phyloP scores from a whole-genome alignment of 1,284 basidiomycete species.

The Schizophyllum amplum region DNA sequence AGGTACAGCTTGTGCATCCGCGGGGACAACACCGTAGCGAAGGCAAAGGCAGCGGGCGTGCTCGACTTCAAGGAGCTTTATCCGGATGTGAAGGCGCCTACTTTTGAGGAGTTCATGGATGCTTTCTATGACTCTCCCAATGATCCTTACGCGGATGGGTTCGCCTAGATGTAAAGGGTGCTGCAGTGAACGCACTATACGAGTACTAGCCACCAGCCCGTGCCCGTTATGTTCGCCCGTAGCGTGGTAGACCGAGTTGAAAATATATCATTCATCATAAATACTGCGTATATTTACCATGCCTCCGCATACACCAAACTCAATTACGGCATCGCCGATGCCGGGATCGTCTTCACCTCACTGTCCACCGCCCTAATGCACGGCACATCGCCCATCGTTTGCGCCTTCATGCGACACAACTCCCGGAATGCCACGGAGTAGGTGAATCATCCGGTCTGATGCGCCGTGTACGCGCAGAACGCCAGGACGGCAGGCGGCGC shows the following conservation, averaged over 20 bases:
- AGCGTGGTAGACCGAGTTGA: too few species aligned
- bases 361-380: conserved; percentile 26
- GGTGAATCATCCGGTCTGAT: not conserved
- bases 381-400: conserved; percentile 25
- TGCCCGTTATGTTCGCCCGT: too few species aligned
- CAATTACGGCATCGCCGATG: conserved; percentile 4
- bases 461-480: not conserved
- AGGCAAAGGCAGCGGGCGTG: conserved; percentile 2
- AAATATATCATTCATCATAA: too few species aligned
- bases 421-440: conserved; percentile 37
- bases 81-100: conserved; percentile 13
- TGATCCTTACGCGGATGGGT: too few species aligned
- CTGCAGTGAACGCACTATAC: too few species aligned
- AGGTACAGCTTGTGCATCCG: conserved; percentile 10
- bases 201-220: too few species aligned
- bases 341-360: conserved; percentile 25
- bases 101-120: conserved; percentile 1
- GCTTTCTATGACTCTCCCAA: too few species aligned
- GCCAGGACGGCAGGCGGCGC: not conserved
- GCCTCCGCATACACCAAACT: not conserved
- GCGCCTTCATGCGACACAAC: conserved; percentile 40
- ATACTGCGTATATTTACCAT: not conserved
- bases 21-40: conserved; percentile 11
- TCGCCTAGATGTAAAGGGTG: too few species aligned
- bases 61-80: conserved; percentile 6